Evolutionary conservation across 345 rosid species (phyloP).

Genomic region (Gossypium longicalyx): DNA sequence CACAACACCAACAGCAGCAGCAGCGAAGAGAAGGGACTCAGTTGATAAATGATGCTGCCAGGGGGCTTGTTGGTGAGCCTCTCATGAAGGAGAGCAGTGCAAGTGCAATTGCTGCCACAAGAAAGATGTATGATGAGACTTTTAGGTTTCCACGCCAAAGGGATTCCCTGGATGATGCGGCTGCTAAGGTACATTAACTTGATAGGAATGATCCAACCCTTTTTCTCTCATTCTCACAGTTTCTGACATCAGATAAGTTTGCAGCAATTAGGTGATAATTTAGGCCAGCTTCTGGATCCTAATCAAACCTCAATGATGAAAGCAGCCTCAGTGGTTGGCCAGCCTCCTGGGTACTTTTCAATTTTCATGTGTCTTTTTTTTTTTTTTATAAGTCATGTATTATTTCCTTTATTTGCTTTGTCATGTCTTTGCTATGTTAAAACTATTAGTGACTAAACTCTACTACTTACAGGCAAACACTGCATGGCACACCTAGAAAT

Average conservation of each 20-base stretch:
- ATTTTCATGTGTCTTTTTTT: conserved; percentile 11
- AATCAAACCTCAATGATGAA: conserved; percentile 42
- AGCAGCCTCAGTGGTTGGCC: conserved; percentile 39
- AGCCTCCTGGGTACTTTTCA: conserved; percentile 41
- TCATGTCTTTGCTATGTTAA: conserved; percentile 1
- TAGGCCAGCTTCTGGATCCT: conserved; percentile 45
- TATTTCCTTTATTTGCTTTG: conserved; percentile 8
- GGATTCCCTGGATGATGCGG: conserved; percentile 41
- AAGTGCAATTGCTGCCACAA: conserved; percentile 36
- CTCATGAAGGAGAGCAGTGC: conserved; percentile 36
- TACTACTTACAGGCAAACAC: conserved; percentile 31
- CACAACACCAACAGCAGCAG: conserved; percentile 41
- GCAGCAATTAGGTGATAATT: conserved; percentile 43
- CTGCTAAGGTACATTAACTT: conserved; percentile 39
- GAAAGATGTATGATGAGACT: conserved; percentile 47
- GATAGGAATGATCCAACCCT: background rate
- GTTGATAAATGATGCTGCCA: conserved; percentile 25
- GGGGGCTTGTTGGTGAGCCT: conserved; percentile 27
- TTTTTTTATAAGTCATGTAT: background rate
- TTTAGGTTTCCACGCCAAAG: conserved; percentile 51
- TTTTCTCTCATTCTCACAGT: background rate
- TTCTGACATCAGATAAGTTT: conserved; percentile 18
- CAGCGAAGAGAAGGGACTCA: conserved; percentile 40
- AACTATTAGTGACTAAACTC: background rate
- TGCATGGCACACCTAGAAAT: conserved; percentile 37